A percentile compares a stretch with the other conserved stretches of the same genome.
These are phyloP conservation scores for Polygonum maritimum DNA, from an alignment of 148 eudicot species.

Conservation along the genomic window DNA sequence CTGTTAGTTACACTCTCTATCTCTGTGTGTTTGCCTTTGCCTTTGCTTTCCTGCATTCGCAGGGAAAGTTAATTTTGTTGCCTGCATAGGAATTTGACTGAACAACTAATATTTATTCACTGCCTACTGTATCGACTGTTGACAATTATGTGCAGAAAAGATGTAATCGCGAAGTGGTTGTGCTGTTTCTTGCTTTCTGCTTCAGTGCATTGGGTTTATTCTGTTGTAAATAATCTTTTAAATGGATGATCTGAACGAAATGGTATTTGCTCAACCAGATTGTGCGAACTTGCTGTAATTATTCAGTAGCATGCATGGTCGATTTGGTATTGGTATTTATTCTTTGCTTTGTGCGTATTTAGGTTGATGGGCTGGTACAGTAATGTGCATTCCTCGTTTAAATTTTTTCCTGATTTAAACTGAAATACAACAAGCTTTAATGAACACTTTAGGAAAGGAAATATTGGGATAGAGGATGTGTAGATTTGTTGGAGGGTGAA, in stretches of 20 bases:
- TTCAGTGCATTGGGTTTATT: neutral
- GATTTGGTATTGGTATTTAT: neutral
- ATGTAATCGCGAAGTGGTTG: neutral
- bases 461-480: neutral
- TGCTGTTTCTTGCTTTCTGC: neutral
- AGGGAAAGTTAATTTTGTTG: neutral
- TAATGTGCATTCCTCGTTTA: neutral
- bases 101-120: neutral
- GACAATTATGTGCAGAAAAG: neutral
- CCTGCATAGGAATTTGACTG: neutral
- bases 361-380: neutral
- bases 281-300: neutral
- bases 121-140: neutral
- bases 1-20: slow-evolving; percentile 37
- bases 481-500: too few relatives aligned
- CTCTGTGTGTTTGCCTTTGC: neutral
- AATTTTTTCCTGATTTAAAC: neutral
- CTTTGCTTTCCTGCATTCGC: neutral
- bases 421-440: neutral
- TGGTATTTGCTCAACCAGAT: neutral
- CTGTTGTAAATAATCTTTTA: neutral
- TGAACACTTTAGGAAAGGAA: neutral
- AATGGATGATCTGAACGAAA: neutral
- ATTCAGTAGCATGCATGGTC: neutral
- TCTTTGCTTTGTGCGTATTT: neutral